Conservation (phyloP, 2,329 filamentous ascomycete genomes). For the Orbilia quercus region DNA sequence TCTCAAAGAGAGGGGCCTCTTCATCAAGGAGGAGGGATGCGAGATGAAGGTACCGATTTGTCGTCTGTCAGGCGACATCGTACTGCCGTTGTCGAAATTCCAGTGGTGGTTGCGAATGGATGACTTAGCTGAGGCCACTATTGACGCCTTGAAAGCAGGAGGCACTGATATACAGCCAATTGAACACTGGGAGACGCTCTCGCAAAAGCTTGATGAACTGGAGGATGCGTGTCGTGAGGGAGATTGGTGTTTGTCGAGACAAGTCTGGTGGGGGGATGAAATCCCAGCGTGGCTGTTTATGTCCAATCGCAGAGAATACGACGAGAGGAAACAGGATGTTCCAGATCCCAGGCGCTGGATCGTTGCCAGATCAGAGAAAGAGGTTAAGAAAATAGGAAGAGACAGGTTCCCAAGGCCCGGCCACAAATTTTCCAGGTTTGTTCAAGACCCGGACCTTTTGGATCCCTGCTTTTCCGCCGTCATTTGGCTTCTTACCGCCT, state of each 20-base stretch:
- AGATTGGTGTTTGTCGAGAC: slow-evolving; percentile 59
- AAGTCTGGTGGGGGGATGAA: slow-evolving; percentile 60
- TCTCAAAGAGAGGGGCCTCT: slow-evolving; percentile 52
- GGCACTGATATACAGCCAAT: slow-evolving; percentile 53
- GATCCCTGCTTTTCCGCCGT: slow-evolving; percentile 60
- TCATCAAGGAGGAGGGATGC: slow-evolving; percentile 56
- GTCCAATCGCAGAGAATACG: slow-evolving; percentile 18
- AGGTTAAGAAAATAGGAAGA: slow-evolving; percentile 26
- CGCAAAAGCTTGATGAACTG: slow-evolving; percentile 56
- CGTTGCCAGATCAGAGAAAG: slow-evolving; percentile 52
- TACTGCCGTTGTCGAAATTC: slow-evolving; percentile 58
- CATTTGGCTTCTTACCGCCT: slow-evolving; percentile 58
- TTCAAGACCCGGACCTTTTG: slow-evolving; percentile 58
- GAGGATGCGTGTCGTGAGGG: no score
- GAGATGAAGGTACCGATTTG: slow-evolving; percentile 57
- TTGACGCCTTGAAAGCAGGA: slow-evolving; percentile 36
- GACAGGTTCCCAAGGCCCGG: slow-evolving; percentile 4
- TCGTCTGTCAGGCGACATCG: slow-evolving; percentile 57
- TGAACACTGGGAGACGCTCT: slow-evolving; percentile 38
- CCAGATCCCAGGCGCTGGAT: slow-evolving; percentile 51
- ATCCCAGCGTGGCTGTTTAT: slow-evolving; percentile 58
- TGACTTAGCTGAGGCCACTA: slow-evolving; percentile 56
- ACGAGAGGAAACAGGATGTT: slow-evolving; percentile 9
- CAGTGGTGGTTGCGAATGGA: slow-evolving; percentile 60
- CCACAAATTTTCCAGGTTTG: slow-evolving; percentile 36